Percentiles rank a stretch among this genome's conserved stretches.
These are phyloP conservation scores for Ceratobasidium sp. DNA, from an alignment of 1,284 basidiomycete genomes.

Conservation along the genomic window DNA sequence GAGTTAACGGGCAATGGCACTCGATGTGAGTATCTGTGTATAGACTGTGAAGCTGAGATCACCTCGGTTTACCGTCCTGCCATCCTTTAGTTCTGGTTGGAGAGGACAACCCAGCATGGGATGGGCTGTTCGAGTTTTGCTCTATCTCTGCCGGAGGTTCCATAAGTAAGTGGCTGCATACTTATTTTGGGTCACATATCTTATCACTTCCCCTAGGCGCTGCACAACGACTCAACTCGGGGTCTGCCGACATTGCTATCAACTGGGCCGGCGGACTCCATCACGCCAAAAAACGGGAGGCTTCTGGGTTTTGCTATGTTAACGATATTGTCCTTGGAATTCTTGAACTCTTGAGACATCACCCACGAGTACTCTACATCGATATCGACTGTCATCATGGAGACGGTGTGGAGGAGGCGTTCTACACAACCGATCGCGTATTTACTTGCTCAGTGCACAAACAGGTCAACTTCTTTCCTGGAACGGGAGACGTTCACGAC, in stretches of 20 bases:
- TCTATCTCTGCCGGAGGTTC: conserved; percentile 96
- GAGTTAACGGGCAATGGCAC: conserved; percentile 85
- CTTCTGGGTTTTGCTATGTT: conserved; percentile 96
- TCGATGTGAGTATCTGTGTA: conserved; percentile 70
- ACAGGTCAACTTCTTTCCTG: conserved; percentile 89
- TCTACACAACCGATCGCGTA: conserved; percentile 96
- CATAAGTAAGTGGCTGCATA: conserved; percentile 64
- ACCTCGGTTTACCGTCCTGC: conserved; percentile 42
- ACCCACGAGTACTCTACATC: conserved; percentile 92
- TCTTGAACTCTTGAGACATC: conserved; percentile 79
- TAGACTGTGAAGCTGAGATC: background rate
- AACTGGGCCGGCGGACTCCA: conserved; percentile 99
- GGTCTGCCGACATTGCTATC: conserved; percentile 90
- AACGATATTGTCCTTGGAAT: conserved; percentile 96
- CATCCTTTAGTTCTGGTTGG: conserved; percentile 76
- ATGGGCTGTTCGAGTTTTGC: conserved; percentile 97
- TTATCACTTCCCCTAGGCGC: conserved; percentile 64
- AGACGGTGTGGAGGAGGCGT: conserved; percentile 98
- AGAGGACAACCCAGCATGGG: conserved; percentile 96
- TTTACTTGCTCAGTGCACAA: conserved; percentile 98
- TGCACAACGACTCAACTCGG: conserved; percentile 82
- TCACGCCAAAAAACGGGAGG: conserved; percentile 98
- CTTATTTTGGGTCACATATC: background rate
- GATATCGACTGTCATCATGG: conserved; percentile 99
- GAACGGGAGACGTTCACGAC: conserved; percentile 90